A percentile compares a stretch with the other conserved stretches of the same genome.
Evolutionary conservation across 345 rosid species (phyloP).

Genomic region (Dipteronia sinensis): DNA sequence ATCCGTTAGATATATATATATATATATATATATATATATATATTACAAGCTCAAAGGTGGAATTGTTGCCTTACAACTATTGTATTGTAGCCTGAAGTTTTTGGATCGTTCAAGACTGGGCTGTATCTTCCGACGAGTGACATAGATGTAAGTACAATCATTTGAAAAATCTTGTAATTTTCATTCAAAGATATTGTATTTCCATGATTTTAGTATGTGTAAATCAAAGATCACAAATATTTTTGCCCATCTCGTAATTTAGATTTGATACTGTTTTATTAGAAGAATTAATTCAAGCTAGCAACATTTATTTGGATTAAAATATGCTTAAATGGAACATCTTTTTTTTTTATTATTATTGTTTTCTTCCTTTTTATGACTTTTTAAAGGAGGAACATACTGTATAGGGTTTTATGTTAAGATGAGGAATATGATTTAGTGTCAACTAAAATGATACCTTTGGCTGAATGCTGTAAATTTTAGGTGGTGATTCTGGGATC

Average conservation of each 20-base stretch:
- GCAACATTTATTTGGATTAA: too few relatives aligned
- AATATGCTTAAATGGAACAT: too few relatives aligned
- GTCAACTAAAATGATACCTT: conserved; percentile 4
- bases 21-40: too few relatives aligned
- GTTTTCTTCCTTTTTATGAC: background rate
- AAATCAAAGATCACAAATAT: background rate
- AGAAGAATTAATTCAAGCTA: background rate
- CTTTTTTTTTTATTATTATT: background rate
- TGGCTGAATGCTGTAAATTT: conserved; percentile 5
- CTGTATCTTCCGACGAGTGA: conserved; percentile 96
- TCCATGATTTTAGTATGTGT: background rate
- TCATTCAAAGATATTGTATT: background rate
- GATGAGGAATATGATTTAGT: conserved; percentile 5
- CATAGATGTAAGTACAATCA: conserved; percentile 70
- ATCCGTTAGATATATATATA: background rate
- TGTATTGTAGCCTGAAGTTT: conserved; percentile 71
- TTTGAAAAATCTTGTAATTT: background rate
- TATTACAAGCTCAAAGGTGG: background rate
- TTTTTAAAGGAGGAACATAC: background rate
- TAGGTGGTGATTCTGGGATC: conserved; percentile 87
- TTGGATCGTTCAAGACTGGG: conserved; percentile 86
- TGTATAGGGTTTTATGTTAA: background rate
- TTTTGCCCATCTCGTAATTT: background rate
- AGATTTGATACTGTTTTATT: background rate
- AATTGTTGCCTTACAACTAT: conserved; percentile 8